Percentiles rank a stretch among this genome's conserved stretches.
These are phyloP conservation scores for Trichoderma sp. DNA, from an alignment of 2,329 filamentous ascomycete genomes.

Conservation along the genomic window DNA sequence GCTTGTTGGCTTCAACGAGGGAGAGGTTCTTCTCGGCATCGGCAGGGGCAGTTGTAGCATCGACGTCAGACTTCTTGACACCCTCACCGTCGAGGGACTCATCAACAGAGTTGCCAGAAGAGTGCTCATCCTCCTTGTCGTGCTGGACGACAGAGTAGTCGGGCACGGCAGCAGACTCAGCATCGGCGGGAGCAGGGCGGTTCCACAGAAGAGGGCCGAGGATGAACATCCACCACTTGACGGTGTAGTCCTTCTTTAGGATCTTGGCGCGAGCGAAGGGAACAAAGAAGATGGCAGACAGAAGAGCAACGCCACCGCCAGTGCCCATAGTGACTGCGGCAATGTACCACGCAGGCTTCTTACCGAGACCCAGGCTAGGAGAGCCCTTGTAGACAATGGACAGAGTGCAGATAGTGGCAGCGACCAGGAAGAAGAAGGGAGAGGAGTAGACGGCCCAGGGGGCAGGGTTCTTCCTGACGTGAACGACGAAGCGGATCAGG, in stretches of 20 bases:
- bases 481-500: conserved; percentile 64
- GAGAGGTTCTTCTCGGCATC: conserved; percentile 46
- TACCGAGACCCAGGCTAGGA: conserved; percentile 60
- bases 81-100: conserved; percentile 24
- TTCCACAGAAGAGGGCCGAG: conserved; percentile 62
- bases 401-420: conserved; percentile 69
- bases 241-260: conserved; percentile 63
- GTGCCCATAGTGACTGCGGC: conserved; percentile 63
- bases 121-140: conserved; percentile 42
- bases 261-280: conserved; percentile 65
- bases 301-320: conserved; percentile 55
- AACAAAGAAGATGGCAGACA: conserved; percentile 69
- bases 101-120: conserved; percentile 28
- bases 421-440: conserved; percentile 74
- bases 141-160: conserved; percentile 77
- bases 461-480: conserved; percentile 67
- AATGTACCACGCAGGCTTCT: conserved; percentile 66
- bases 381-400: conserved; percentile 81
- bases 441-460: conserved; percentile 70
- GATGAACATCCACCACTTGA: conserved; percentile 62
- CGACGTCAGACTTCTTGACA: conserved; percentile 28
- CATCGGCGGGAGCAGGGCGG: conserved; percentile 53
- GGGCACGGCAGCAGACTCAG: conserved; percentile 58
- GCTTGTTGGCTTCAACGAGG: conserved; percentile 47
- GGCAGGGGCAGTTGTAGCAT: neutral